Evolutionary conservation across 2,329 filamentous ascomycete species (phyloP).

Genomic region (Didymellaceae sp.): DNA sequence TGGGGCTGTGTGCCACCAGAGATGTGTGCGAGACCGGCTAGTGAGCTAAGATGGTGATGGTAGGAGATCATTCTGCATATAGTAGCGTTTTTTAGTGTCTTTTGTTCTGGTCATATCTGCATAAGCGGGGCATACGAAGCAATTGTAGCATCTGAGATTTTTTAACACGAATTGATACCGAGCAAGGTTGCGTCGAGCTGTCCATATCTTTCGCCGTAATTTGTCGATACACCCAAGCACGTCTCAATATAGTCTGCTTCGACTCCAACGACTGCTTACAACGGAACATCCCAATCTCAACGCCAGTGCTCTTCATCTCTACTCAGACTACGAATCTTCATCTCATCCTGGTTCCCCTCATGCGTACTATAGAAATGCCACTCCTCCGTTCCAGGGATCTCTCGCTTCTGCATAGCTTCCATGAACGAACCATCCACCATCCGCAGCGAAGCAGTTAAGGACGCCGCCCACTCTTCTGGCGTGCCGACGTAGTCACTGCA

Average conservation of each 20-base stretch:
- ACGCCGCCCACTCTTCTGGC: not conserved
- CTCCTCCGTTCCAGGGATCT: too few species aligned
- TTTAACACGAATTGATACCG: too few species aligned
- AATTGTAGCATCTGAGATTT: not conserved
- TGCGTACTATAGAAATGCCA: too few species aligned
- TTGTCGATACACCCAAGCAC: not conserved
- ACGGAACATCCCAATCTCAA: too few species aligned
- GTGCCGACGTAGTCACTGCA: not conserved
- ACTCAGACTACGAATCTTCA: too few species aligned
- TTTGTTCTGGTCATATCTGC: too few species aligned
- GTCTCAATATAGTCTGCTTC: too few species aligned
- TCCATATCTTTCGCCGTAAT: not conserved
- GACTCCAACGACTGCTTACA: too few species aligned
- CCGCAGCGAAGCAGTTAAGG: not conserved
- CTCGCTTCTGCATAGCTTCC: too few species aligned
- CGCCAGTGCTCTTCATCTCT: too few species aligned
- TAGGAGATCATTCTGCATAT: not conserved
- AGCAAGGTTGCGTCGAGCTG: not conserved
- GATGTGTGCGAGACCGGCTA: constrained; percentile 23
- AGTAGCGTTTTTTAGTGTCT: not conserved
- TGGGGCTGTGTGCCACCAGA: constrained; percentile 40
- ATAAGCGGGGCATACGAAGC: not conserved
- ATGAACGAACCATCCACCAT: not conserved
- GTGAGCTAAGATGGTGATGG: not conserved
- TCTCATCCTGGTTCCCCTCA: too few species aligned